Evolutionary conservation across 345 rosid species (phyloP).

Genomic region (Euphorbia tirucalli): DNA sequence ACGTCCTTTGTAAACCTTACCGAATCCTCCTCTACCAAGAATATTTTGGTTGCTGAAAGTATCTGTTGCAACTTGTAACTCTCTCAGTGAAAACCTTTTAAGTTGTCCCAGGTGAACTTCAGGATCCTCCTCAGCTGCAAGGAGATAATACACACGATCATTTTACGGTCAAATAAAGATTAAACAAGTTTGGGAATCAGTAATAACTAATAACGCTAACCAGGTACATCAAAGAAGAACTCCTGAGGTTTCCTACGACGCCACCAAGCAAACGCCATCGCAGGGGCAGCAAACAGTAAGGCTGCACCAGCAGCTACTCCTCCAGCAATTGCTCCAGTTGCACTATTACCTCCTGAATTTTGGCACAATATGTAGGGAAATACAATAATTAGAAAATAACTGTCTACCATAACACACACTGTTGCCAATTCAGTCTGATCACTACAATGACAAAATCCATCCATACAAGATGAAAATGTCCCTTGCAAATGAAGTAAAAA

Average conservation of each 20-base stretch:
- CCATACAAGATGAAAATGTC: background rate
- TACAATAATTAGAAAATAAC: constrained; percentile 4
- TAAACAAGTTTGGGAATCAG: background rate
- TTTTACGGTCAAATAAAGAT: background rate
- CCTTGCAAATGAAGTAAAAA: background rate
- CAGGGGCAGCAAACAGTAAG: constrained; percentile 94
- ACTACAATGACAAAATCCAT: background rate
- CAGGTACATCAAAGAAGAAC: constrained; percentile 92
- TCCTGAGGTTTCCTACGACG: constrained; percentile 88
- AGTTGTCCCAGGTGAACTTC: constrained; percentile 98
- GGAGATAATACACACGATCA: constrained; percentile 2
- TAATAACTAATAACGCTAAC: constrained; percentile 49
- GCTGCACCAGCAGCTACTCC: constrained; percentile 99
- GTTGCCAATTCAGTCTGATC: too few species aligned
- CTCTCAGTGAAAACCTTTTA: constrained; percentile 88
- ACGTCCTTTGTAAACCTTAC: constrained; percentile 94
- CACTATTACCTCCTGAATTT: constrained; percentile 67
- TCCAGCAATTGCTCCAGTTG: constrained; percentile 96
- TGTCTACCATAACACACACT: background rate
- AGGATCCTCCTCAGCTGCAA: constrained; percentile 96
- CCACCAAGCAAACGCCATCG: constrained; percentile 97
- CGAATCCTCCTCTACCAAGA: constrained; percentile 96
- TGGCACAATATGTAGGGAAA: background rate
- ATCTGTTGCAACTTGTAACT: constrained; percentile 92
- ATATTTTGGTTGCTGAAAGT: constrained; percentile 89